A percentile compares a stretch with the other conserved stretches of the same genome.
phyloP scores from a whole-genome alignment of 129 eudicot genomes.

The Tagetes erecta region DNA sequence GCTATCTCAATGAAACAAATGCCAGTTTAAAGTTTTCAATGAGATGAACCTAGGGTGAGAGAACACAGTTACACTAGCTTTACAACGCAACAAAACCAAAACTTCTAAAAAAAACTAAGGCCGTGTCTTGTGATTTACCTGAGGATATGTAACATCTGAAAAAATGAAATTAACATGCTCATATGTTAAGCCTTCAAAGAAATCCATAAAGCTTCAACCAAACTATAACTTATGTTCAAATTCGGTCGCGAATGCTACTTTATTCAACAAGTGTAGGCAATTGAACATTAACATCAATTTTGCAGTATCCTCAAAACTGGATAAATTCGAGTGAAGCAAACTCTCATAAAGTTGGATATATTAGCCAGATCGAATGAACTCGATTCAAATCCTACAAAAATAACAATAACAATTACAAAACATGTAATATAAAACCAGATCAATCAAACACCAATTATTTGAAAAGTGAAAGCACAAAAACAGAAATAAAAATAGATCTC shows the following conservation, averaged over 20 bases:
- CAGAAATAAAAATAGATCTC: not conserved
- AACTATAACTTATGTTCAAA: constrained; percentile 46
- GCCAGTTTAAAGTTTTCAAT: too few species aligned
- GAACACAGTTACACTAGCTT: too few species aligned
- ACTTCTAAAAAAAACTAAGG: too few species aligned
- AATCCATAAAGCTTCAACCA: constrained; percentile 71
- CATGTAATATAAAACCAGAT: constrained; percentile 16
- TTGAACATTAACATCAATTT: constrained; percentile 14
- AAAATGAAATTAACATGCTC: constrained; percentile 93
- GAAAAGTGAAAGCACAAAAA: not conserved
- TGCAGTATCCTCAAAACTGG: not conserved
- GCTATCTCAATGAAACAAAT: too few species aligned
- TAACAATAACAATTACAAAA: constrained; percentile 8
- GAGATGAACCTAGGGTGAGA: too few species aligned
- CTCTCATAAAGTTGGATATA: not conserved
- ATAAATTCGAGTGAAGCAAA: constrained; percentile 12
- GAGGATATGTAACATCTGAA: constrained; percentile 60
- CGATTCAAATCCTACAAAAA: constrained; percentile 29
- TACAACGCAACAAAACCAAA: too few species aligned
- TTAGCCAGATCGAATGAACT: constrained; percentile 23
- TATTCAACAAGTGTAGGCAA: constrained; percentile 18
- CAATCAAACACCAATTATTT: not conserved
- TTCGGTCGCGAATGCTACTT: constrained; percentile 34
- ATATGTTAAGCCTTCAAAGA: constrained; percentile 83
- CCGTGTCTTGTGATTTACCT: constrained; percentile 44